Base-by-base conservation (phyloP, 345 rosid species). In the Gossypium arboreum region DNA sequence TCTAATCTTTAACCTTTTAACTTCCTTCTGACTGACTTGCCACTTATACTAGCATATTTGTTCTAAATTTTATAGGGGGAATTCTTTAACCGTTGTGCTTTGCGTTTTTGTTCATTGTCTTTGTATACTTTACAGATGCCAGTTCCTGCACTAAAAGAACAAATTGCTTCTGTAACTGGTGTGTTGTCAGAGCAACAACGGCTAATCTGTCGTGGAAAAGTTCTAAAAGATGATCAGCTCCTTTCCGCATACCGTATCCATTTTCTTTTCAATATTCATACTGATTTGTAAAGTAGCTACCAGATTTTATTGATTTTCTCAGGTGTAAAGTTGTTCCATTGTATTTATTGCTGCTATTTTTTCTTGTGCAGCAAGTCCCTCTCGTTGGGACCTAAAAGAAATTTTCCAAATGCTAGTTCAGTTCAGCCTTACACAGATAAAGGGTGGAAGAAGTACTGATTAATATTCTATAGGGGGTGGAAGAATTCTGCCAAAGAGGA, bases 201-300 rank as follows among this genome's bases (percentile, higher is more conserved):
- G 41, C 77, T 91, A 34, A 91, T 91, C 74, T 91, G 96, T 74
- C 92, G 96, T n/a, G 96, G 96, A 75, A 91, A 81, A 80, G 92
- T 91, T 59, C 74, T 91, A 68, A 91, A 86, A 79, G 96, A 91
- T 71, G 93, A 91, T 73, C 92, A 91, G 67, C 89, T 91, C 12
- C 93, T 91, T 61, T 91, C 97, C 75, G 97, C 97, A 24, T 89
- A 91, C 73, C 92, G 97, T 91, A 91, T 91, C 97, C 89, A 83
- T 79, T 61, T 67, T 69, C 27, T 70, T 57, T 64, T 65, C 10
- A 65, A 73, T 20, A 41, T 27, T 29, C 43, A 1, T 75, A 50
- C 22, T 59, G 43, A 44, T 69, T 71, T 17, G 62, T 69, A 24
- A 73, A 68, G 58, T 51, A 44, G 17, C 57, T 47, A 27, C 34